Evolutionary conservation across 2,329 filamentous ascomycete species (phyloP).

Genomic region (Calonectria leucothoes): DNA sequence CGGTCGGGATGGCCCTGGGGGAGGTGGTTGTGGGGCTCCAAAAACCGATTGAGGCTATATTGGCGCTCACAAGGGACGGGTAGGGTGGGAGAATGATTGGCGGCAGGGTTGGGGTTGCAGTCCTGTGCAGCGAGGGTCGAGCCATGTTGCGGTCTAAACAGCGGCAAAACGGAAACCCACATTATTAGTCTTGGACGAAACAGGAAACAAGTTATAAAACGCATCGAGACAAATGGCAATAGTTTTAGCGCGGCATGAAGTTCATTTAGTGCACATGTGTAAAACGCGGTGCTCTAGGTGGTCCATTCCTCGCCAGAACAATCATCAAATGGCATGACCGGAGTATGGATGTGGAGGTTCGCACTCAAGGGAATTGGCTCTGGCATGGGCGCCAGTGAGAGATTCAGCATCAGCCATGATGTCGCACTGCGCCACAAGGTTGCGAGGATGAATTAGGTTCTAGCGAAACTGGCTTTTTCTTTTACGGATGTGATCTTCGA

Average conservation of each 20-base stretch:
- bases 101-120: not conserved
- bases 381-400: not conserved
- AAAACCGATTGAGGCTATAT: conserved; percentile 26
- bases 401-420: conserved; percentile 11
- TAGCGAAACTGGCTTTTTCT: not conserved
- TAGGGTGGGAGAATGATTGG: not conserved
- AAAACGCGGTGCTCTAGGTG: not conserved
- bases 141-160: conserved; percentile 10
- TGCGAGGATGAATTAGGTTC: not conserved
- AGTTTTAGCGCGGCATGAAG: conserved; percentile 12
- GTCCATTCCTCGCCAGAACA: conserved; percentile 11
- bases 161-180: not conserved
- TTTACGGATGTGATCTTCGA: not conserved
- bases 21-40: not conserved
- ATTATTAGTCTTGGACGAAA: conserved; percentile 11
- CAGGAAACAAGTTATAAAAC: not conserved
- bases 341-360: not conserved
- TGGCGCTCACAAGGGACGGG: conserved; percentile 11
- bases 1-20: conserved; percentile 22
- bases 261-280: conserved; percentile 9
- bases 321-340: not conserved
- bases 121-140: not conserved
- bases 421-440: not conserved
- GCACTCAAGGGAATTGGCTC: conserved; percentile 16
- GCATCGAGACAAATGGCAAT: not conserved